Evolutionary conservation across 1,284 basidiomycete genomes (phyloP), one percentile per base, ranked within the genome.

Genomic region (Mycocalia duriaeana): DNA sequence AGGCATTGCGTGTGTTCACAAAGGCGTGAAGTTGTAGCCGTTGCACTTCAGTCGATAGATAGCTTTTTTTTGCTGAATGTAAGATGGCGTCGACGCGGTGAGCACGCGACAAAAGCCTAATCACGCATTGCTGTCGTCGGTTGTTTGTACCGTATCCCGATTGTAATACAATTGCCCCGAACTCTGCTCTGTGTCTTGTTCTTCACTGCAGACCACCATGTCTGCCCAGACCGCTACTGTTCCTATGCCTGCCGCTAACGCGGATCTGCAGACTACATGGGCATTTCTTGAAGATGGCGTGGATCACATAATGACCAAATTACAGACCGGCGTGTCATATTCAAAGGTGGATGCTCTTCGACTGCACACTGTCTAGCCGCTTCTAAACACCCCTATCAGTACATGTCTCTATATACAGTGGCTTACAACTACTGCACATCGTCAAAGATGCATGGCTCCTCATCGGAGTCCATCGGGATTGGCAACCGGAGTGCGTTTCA

Each of bases 391-490:
- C 28, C 11, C 11, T 34, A 13, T 4, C 4, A 90, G 63, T 97
- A 97, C 70, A 94, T 95, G 74, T 82, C 85, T 59, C 79, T 95
- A 46, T 97, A 96, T 68, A 93, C 91, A 46, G 88, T 92, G 36
- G 90, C 91, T 7, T 97, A 98, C 77, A 95, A 98, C 71, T 97
- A 94, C 64, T 97, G 94, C 66, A 97, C 92, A 19, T 89, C 84
- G 20, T 89, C 85, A n/a, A 85, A 88, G 61, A 88, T 92, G 81
- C 83, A 85, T 55, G 79, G 75, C 38, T 72, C 73, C 37, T 62
- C n/a, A n/a, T n/a, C 75, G 35, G 82, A 85, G 3, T 34, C 28
- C 4, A 34, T 34, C 2, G 28, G 28, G 13, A 13, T 16, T 49
- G 75, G 75, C 2, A 81, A 79, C 53, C 72, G 85, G 57, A 81